Percentiles rank a stretch among this genome's conserved stretches.
Evolutionary conservation across 495 filamentous ascomycete genomes (phyloP).

Genomic region (Aspergillus indologenus): DNA sequence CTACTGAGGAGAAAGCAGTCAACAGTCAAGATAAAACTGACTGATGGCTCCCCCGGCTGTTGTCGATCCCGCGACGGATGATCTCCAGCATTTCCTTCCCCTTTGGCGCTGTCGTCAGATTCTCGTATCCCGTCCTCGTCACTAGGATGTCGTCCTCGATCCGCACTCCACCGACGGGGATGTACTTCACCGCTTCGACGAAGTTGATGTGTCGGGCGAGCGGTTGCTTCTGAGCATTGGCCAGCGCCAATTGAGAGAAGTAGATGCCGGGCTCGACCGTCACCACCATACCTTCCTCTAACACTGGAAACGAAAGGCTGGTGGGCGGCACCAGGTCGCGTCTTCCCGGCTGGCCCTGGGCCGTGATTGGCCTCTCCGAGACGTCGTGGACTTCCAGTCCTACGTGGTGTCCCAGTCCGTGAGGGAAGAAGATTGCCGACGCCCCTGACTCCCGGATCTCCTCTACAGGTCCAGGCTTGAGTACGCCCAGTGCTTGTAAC

Average conservation of each 20-base stretch:
- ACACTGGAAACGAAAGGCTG: slow-evolving; percentile 28
- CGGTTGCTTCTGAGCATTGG: slow-evolving; percentile 64
- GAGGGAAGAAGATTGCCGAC: slow-evolving; percentile 80
- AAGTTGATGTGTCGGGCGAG: slow-evolving; percentile 72
- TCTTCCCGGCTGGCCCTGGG: slow-evolving; percentile 16
- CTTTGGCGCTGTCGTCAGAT: slow-evolving; percentile 80
- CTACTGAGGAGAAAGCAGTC: too few relatives aligned
- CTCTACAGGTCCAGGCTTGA: slow-evolving; percentile 49
- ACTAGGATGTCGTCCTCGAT: slow-evolving; percentile 92
- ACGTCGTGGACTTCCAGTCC: slow-evolving; percentile 91
- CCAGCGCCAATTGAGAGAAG: slow-evolving; percentile 85
- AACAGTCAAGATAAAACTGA: background rate
- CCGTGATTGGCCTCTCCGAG: slow-evolving; percentile 47
- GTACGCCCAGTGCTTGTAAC: slow-evolving; percentile 66
- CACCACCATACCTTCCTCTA: slow-evolving; percentile 72
- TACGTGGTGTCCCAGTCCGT: slow-evolving; percentile 85
- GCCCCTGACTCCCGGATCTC: slow-evolving; percentile 69
- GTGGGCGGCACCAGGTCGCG: slow-evolving; percentile 20
- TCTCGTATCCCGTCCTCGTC: slow-evolving; percentile 72
- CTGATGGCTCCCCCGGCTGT: slow-evolving; percentile 1
- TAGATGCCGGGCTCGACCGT: slow-evolving; percentile 90
- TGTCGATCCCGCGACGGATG: slow-evolving; percentile 38
- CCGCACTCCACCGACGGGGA: slow-evolving; percentile 78
- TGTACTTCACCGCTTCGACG: slow-evolving; percentile 65
- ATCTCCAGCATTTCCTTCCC: slow-evolving; percentile 65